These are phyloP conservation scores for Stachybotrys chartarum DNA, from an alignment of 2,329 filamentous ascomycete genomes.

Conservation along the genomic window DNA sequence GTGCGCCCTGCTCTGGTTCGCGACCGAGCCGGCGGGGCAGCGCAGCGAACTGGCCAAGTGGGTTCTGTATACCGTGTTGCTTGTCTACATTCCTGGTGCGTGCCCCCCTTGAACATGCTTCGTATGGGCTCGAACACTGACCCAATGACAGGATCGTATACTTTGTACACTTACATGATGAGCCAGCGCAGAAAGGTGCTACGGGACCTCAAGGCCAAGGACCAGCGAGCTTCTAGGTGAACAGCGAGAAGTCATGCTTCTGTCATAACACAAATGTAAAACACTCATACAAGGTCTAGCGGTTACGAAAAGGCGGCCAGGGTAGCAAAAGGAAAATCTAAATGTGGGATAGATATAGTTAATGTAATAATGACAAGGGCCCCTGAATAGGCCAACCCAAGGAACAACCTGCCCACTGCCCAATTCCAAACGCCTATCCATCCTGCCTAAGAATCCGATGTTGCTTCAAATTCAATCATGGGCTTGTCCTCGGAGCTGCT, in stretches of 20 bases:
- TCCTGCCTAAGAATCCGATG: background rate
- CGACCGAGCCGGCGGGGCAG: conserved; percentile 51
- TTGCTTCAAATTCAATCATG: conserved; percentile 9
- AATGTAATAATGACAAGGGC: background rate
- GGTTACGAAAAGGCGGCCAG: too few species aligned
- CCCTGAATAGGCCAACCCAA: background rate
- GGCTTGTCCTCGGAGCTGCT: conserved; percentile 32
- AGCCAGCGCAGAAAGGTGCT: conserved; percentile 76
- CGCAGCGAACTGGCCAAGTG: conserved; percentile 45
- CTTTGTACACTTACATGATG: conserved; percentile 94
- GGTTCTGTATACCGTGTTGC: conserved; percentile 57
- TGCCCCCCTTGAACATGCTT: conserved; percentile 10
- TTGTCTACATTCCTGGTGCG: conserved; percentile 74
- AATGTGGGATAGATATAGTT: background rate
- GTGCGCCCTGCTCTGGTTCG: conserved; percentile 69
- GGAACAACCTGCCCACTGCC: too few species aligned
- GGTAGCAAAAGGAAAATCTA: background rate
- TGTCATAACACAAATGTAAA: too few species aligned
- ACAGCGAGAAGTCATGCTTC: too few species aligned
- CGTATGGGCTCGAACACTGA: conserved; percentile 1
- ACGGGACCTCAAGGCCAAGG: conserved; percentile 48
- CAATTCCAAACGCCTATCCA: background rate
- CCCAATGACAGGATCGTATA: conserved; percentile 53
- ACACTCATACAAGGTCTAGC: too few species aligned
- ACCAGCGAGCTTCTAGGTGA: conserved; percentile 27